Evolutionary conservation across 1,284 basidiomycete genomes (phyloP).

Genomic region (Moesziomyces sp.): DNA sequence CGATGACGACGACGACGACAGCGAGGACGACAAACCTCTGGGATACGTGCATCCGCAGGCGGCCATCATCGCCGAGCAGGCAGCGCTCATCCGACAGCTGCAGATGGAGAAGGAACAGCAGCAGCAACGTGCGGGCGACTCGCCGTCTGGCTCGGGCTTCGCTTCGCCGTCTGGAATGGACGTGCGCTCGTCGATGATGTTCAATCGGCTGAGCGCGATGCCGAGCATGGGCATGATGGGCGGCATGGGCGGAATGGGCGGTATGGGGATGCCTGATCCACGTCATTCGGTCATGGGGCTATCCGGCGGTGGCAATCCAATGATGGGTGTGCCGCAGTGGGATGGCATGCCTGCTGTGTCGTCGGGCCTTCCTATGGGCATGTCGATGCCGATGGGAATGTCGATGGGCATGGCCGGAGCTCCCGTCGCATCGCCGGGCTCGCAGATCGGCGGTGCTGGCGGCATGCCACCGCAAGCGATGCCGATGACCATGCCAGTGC

Average conservation of each 20-base stretch:
- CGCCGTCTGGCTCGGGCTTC: constrained; percentile 11
- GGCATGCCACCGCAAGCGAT: constrained; percentile 10
- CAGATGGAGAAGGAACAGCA: constrained; percentile 53
- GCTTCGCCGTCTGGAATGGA: constrained; percentile 29
- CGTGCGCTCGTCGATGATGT: constrained; percentile 22
- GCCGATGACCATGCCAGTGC: constrained; percentile 32
- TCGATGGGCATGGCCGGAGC: constrained; percentile 12
- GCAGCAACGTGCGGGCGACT: constrained; percentile 19
- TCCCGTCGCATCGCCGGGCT: constrained; percentile 14
- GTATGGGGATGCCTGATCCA: constrained; percentile 26
- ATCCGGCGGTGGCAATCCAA: constrained; percentile 17
- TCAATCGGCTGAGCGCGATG: constrained; percentile 32
- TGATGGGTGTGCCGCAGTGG: constrained; percentile 32
- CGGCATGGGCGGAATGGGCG: constrained; percentile 54
- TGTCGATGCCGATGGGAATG: constrained; percentile 31
- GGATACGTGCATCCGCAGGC: constrained; percentile 62
- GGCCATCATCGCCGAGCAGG: constrained; percentile 65
- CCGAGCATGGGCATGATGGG: constrained; percentile 24
- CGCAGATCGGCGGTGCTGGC: constrained; percentile 23
- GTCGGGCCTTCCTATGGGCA: constrained; percentile 26
- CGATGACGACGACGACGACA: constrained; percentile 37
- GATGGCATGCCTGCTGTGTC: constrained; percentile 38
- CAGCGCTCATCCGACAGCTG: constrained; percentile 59
- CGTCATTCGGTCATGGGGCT: constrained; percentile 34
- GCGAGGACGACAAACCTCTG: constrained; percentile 59